Evolutionary conservation across 441 rosid genomes (phyloP).

Genomic region (Eruca vesicaria): DNA sequence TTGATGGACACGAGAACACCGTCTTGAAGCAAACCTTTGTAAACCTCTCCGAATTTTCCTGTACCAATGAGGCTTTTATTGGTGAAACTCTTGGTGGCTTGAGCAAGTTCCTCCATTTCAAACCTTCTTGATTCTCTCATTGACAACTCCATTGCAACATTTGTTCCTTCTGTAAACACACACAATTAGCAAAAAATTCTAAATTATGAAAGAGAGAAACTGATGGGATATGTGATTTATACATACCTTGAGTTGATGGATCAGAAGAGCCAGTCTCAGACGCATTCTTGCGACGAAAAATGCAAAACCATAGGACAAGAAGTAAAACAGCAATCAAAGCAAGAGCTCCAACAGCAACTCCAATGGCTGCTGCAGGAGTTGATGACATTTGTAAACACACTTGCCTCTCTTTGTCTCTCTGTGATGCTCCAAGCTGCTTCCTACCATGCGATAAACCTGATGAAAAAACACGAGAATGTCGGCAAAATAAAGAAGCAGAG

Average conservation of each 20-base stretch:
- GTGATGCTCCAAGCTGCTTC: slow-evolving; percentile 16
- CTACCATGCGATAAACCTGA: slow-evolving; percentile 35
- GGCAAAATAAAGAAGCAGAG: slow-evolving; percentile 3
- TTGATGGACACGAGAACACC: slow-evolving; percentile 78
- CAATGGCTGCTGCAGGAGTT: slow-evolving; percentile 78
- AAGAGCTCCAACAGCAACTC: slow-evolving; percentile 85
- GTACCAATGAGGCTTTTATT: slow-evolving; percentile 60
- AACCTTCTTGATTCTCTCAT: slow-evolving; percentile 59
- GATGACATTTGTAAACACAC: slow-evolving; percentile 69
- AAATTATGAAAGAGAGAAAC: neutral
- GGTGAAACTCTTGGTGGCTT: slow-evolving; percentile 62
- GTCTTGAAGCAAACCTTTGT: slow-evolving; percentile 74
- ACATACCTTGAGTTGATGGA: slow-evolving; percentile 47
- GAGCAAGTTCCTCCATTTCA: slow-evolving; percentile 66
- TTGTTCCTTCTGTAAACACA: slow-evolving; percentile 50
- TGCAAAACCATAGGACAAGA: slow-evolving; percentile 53
- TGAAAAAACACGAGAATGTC: slow-evolving; percentile 22
- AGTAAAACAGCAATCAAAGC: slow-evolving; percentile 50
- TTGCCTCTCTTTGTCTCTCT: slow-evolving; percentile 6
- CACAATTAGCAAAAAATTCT: neutral
- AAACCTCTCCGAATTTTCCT: slow-evolving; percentile 74
- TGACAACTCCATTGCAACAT: slow-evolving; percentile 53
- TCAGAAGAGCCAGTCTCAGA: slow-evolving; percentile 73
- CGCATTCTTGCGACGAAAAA: slow-evolving; percentile 39
- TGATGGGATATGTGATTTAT: slow-evolving; percentile 19